Conservation (phyloP, 306 rosid genomes). For the Morella rubra region DNA sequence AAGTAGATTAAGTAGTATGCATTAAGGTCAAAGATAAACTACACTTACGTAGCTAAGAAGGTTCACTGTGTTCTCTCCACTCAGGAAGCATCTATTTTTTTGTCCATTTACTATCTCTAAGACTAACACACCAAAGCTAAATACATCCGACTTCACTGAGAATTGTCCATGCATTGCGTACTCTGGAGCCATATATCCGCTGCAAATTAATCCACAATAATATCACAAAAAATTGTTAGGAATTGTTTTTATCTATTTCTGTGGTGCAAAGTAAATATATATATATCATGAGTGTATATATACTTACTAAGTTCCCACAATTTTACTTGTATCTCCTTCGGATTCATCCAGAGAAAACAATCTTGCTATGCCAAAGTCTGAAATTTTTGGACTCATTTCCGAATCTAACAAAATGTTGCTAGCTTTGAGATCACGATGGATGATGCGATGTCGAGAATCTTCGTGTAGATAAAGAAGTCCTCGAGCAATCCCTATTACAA, state of each 20-base stretch:
- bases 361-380: neutral
- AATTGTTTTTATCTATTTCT: neutral
- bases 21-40: no score
- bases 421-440: neutral
- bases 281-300: neutral
- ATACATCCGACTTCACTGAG: neutral
- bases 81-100: neutral
- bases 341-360: neutral
- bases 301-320: neutral
- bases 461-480: neutral
- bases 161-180: neutral
- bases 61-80: neutral
- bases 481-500: neutral
- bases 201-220: neutral
- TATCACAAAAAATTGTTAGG: neutral
- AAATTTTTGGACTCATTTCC: neutral
- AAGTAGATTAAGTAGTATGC: no score
- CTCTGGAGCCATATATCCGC: neutral
- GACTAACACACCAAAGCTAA: neutral
- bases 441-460: neutral
- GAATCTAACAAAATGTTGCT: neutral
- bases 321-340: neutral
- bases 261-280: neutral
- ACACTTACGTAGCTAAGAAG: neutral
- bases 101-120: neutral